A percentile compares a stretch with the other conserved stretches of the same genome.
Conservation (phyloP, 768 basidiomycete species). For the Boletus eberwhitei region DNA sequence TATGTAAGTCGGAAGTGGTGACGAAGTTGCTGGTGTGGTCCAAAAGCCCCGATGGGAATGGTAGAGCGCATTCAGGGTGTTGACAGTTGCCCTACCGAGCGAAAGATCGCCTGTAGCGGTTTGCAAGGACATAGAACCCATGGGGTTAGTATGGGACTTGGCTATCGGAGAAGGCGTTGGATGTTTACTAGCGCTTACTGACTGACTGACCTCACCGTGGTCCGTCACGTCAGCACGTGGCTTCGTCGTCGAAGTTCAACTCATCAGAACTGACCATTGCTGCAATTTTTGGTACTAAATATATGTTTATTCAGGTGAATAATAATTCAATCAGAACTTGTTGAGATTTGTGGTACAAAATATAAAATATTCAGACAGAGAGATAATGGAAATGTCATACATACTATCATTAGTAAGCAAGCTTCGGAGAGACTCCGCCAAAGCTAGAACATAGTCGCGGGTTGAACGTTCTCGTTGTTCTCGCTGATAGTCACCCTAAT, state of each 20-base stretch:
- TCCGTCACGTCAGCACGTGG: conserved; percentile 6
- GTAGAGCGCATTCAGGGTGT: conserved; percentile 11
- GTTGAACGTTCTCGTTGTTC: too few relatives aligned
- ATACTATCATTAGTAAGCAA: too few relatives aligned
- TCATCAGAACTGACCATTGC: too few relatives aligned
- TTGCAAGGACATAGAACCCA: conserved; percentile 4
- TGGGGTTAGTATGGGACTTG: background rate
- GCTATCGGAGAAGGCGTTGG: background rate
- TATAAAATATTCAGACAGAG: too few relatives aligned
- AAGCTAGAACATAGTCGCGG: too few relatives aligned
- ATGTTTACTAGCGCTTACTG: background rate
- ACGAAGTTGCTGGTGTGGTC: background rate
- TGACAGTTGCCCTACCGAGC: background rate
- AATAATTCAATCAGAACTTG: too few relatives aligned
- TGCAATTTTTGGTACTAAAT: too few relatives aligned
- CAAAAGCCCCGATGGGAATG: background rate
- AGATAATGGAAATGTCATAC: too few relatives aligned
- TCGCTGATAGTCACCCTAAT: too few relatives aligned
- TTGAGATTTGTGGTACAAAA: too few relatives aligned
- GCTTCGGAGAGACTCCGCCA: too few relatives aligned
- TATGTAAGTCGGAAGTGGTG: conserved; percentile 15
- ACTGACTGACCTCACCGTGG: background rate
- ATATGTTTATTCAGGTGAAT: too few relatives aligned
- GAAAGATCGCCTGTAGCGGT: background rate
- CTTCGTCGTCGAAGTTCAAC: background rate